Evolutionary conservation across 768 basidiomycete species (phyloP), one percentile per base, ranked within the genome.

Genomic region (Lactifluus echinatus): DNA sequence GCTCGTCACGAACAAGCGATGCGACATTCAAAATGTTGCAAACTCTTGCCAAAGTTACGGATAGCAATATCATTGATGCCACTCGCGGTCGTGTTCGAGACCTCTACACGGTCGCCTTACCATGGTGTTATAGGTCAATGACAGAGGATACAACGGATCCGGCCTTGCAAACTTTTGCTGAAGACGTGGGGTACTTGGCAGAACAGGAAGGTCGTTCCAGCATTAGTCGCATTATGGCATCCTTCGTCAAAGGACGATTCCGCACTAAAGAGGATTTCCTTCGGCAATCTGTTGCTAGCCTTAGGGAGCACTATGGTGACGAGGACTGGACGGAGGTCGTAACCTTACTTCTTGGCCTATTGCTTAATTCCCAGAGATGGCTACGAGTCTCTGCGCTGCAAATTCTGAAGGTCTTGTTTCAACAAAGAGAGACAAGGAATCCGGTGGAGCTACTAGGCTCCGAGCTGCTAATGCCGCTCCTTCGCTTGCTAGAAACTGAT

Each of bases 211-310:
- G 82, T 26, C 79, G 84, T 28, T 77, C 80, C n/a, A 88, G 85
- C 65, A 89, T 96, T 64, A 78, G 82, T 52, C 85, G 89, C 47
- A 88, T 97, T 66, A 89, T 95, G 86, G 84, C 77, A 4, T 93
- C 90, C 3, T 94, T 94, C 64, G 82, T 88, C 54, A 90, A 90
- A 70, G 76, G 78, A 21, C 85, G 89, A 50, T 96, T 97, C 76
- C 78, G 93, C 47, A 92, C 92, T 2, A 85, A 85, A 65, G 93
- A 97, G 51, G 93, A 96, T 71, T 95, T 95, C 72, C 78, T 95
- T 57, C 83, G 91, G 4, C 92, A 96, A 67, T 92, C 90, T 0
- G 84, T 92, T 21, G 76, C 82, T 2, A 85, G 88, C 63, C 77
- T 97, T 36, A 83, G 92, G 21, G 93, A 96, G 66, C 84, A 90